Evolutionary conservation across 2,329 filamentous ascomycete species (phyloP).

Genomic region (Pseudopyricularia cyperi): DNA sequence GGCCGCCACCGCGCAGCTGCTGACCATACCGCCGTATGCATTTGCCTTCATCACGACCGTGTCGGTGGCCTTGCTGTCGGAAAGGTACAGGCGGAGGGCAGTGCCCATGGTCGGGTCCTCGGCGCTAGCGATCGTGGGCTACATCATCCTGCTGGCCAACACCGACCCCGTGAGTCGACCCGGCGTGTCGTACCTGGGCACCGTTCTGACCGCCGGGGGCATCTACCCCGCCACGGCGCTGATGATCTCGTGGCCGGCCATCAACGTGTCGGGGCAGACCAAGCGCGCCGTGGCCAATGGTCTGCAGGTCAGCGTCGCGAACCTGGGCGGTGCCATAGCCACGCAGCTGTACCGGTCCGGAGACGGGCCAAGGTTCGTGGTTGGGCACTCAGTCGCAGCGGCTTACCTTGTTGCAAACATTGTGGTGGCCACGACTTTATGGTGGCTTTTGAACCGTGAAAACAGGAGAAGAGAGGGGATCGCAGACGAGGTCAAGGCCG

Average conservation of each 20-base stretch:
- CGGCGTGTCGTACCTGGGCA: slow-evolving; percentile 45
- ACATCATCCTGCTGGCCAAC: slow-evolving; percentile 44
- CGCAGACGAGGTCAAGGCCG: slow-evolving; percentile 28
- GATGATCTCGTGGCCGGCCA: slow-evolving; percentile 56
- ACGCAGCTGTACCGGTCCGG: slow-evolving; percentile 54
- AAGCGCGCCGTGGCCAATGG: slow-evolving; percentile 57
- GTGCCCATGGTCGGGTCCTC: slow-evolving; percentile 49
- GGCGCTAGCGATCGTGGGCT: slow-evolving; percentile 45
- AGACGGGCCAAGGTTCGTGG: slow-evolving; percentile 47
- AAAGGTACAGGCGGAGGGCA: slow-evolving; percentile 41
- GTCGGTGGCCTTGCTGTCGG: slow-evolving; percentile 44
- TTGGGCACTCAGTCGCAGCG: slow-evolving; percentile 55
- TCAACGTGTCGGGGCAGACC: slow-evolving; percentile 58
- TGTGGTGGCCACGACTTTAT: slow-evolving; percentile 37
- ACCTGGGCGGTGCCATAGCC: slow-evolving; percentile 53
- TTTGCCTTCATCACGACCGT: slow-evolving; percentile 49
- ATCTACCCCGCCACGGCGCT: slow-evolving; percentile 55
- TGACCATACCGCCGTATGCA: slow-evolving; percentile 52
- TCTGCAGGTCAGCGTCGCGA: slow-evolving; percentile 61
- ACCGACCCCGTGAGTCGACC: slow-evolving; percentile 30
- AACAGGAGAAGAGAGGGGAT: slow-evolving; percentile 37
- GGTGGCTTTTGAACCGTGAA: slow-evolving; percentile 39
- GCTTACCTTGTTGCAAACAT: slow-evolving; percentile 50
- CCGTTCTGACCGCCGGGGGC: slow-evolving; percentile 50
- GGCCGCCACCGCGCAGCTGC: slow-evolving; percentile 38